Conservation (phyloP, 495 filamentous ascomycete genomes). For the Bombardia bombarda region DNA sequence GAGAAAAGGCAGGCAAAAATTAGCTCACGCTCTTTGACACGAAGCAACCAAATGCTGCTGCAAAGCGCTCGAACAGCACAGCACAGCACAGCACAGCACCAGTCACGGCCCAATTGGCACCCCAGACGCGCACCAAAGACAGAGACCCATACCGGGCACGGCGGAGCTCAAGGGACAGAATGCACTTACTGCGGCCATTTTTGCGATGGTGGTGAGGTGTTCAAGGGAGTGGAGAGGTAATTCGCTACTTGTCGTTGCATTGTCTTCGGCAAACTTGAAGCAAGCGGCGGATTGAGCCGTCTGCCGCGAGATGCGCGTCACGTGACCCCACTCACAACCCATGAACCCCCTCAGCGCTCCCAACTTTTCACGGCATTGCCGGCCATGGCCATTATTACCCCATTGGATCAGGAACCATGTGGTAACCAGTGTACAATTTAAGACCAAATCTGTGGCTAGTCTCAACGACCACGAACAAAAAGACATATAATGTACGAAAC, state of each 20-base stretch:
- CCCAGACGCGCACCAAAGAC: no score
- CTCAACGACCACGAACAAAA: no score
- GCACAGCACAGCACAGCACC: no score
- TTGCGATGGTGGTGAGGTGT: conserved; percentile 49
- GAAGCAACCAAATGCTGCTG: neutral
- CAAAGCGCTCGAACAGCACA: no score
- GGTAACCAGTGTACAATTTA: no score
- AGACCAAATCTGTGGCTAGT: no score
- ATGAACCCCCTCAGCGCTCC: no score
- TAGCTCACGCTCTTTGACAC: conserved; percentile 34
- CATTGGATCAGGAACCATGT: no score
- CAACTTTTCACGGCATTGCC: neutral
- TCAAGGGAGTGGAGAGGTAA: conserved; percentile 36
- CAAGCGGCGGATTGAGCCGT: conserved; percentile 6
- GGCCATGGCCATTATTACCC: no score
- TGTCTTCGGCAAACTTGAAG: conserved; percentile 22
- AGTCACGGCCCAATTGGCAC: neutral
- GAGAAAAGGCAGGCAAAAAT: conserved; percentile 29
- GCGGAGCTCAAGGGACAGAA: conserved; percentile 14
- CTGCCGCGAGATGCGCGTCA: conserved; percentile 14
- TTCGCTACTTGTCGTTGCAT: conserved; percentile 28
- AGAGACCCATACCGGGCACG: neutral
- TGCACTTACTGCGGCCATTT: conserved; percentile 80
- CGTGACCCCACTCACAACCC: conserved; percentile 12
- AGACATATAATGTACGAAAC: no score